Conservation (phyloP, 2,329 filamentous ascomycete genomes). For the Remersonia thermophila region DNA sequence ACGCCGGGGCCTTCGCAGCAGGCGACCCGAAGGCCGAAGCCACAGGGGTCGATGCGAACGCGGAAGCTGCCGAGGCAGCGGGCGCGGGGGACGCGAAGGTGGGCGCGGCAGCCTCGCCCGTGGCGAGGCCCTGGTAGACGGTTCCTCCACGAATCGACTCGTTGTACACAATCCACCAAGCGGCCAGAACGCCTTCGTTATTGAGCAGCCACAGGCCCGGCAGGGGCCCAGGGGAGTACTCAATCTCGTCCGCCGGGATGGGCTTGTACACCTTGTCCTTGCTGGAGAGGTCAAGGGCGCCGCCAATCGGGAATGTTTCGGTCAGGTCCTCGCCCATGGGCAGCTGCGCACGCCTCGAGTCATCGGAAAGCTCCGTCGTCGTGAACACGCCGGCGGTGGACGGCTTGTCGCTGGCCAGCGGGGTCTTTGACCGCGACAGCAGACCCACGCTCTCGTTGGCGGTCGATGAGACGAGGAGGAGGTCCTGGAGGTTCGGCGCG, state of each 20-base stretch:
- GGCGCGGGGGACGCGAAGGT: conserved; percentile 22
- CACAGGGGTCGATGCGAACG: conserved; percentile 13
- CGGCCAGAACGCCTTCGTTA: conserved; percentile 70
- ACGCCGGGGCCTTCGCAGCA: conserved; percentile 13
- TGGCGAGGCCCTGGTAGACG: conserved; percentile 58
- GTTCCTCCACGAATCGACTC: conserved; percentile 67
- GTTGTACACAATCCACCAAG: conserved; percentile 88
- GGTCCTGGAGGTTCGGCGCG: conserved; percentile 65
- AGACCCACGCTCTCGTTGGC: conserved; percentile 68
- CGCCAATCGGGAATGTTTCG: conserved; percentile 69
- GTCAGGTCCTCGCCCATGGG: conserved; percentile 55
- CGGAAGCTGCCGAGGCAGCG: no score
- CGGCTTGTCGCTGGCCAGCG: conserved; percentile 50
- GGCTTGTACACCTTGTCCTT: conserved; percentile 68
- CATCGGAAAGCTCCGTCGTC: conserved; percentile 58
- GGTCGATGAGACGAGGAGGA: conserved; percentile 72
- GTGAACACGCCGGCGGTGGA: conserved; percentile 58
- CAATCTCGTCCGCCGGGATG: conserved; percentile 63
- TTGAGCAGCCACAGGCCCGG: conserved; percentile 79
- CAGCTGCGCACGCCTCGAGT: conserved; percentile 61
- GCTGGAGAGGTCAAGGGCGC: conserved; percentile 72
- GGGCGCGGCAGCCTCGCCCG: conserved; percentile 27
- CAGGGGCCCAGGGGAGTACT: conserved; percentile 66
- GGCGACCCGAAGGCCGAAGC: conserved; percentile 15
- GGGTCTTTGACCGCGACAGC: conserved; percentile 58